Percentiles rank a stretch among this genome's conserved stretches.
phyloP scores from a whole-genome alignment of 2,329 filamentous ascomycete genomes.

The Aspergillus sp. region DNA sequence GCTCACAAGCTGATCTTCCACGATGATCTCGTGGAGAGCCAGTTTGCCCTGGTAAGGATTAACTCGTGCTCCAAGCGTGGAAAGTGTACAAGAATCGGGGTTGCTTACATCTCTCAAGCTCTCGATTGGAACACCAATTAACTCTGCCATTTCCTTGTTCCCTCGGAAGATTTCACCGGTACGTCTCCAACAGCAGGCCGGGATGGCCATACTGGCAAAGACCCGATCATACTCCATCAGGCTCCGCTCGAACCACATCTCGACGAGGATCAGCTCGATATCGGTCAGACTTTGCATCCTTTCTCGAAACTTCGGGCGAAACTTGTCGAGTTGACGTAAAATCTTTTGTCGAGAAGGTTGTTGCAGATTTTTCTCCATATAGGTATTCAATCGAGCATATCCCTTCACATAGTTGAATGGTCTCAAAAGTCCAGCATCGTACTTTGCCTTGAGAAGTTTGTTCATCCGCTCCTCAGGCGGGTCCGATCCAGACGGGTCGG shows the following conservation, averaged over 20 bases:
- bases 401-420: slow-evolving; percentile 99
- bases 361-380: slow-evolving; percentile 87
- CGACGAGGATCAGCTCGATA: slow-evolving; percentile 88
- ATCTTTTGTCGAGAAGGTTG: slow-evolving; percentile 85
- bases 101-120: slow-evolving; percentile 78
- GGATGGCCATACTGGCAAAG: slow-evolving; percentile 98
- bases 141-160: slow-evolving; percentile 97
- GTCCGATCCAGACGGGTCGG: slow-evolving; percentile 83
- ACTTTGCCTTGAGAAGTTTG: slow-evolving; percentile 89
- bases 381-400: slow-evolving; percentile 83
- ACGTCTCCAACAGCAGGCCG: slow-evolving; percentile 93
- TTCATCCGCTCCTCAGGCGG: slow-evolving; percentile 94
- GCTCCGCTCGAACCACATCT: slow-evolving; percentile 98
- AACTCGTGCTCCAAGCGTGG: background rate
- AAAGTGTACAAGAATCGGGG: background rate
- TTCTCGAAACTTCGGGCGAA: slow-evolving; percentile 92
- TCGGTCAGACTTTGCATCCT: slow-evolving; percentile 91
- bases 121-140: slow-evolving; percentile 91
- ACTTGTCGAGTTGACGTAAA: slow-evolving; percentile 83
- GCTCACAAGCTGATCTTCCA: slow-evolving; percentile 89
- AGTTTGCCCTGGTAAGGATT: slow-evolving; percentile 71
- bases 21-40: slow-evolving; percentile 91
- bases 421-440: slow-evolving; percentile 89
- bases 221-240: slow-evolving; percentile 98
- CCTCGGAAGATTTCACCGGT: slow-evolving; percentile 97